Base-by-base conservation (phyloP, 495 filamentous ascomycete genomes). In the Stereocaulon alpinum region DNA sequence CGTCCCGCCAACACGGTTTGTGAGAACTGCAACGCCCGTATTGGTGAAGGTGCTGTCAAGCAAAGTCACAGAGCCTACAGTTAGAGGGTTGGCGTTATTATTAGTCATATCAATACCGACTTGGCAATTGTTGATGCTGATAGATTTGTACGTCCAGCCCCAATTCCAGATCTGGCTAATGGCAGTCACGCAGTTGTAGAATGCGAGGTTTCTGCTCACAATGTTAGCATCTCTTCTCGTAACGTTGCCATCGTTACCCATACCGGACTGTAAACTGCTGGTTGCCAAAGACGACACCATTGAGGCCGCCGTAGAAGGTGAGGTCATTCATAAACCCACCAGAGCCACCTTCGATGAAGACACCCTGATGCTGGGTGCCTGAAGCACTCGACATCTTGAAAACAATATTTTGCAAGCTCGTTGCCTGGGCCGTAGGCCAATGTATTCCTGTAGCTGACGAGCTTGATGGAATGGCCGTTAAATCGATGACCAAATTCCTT, bases 231-330 rank as follows among this genome's bases (percentile, higher is more conserved):
- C 7, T 10, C 4, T 37, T 37, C 34, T 37, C 9, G 34, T 12
- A 37, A 37, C 1, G 34, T 37, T 6, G 12, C 34, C 34, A 37
- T 37, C 34, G 12, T 37, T 9, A 37, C 34, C 12, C 34, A 12
- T 37, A 37, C 34, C 85, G 78, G 76, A 86, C 87, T 0, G 88
- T 91, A 59, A 85, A 93, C 68, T 92, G 88, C 71, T 92, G 88
- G 64, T 88, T 90, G 17, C 87, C 87, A 58, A 89, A 66, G 42
- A 76, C 77, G 22, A 79, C 76, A 40, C 82, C 88, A 40, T 80
- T 76, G 0, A 75, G 70, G n/a, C 89, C 89, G 55, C 89, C 89
- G 57, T 83, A 82, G 71, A 90, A 90, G 11, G 79, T 66, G 10
- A 84, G 66, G 61, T 83, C 79, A 43, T 67, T 71, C 68, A 90